Percentiles rank a stretch among this genome's conserved stretches.
These are phyloP conservation scores for Exophiala spinifera DNA, from an alignment of 2,329 filamentous ascomycete species.

Conservation along the genomic window DNA sequence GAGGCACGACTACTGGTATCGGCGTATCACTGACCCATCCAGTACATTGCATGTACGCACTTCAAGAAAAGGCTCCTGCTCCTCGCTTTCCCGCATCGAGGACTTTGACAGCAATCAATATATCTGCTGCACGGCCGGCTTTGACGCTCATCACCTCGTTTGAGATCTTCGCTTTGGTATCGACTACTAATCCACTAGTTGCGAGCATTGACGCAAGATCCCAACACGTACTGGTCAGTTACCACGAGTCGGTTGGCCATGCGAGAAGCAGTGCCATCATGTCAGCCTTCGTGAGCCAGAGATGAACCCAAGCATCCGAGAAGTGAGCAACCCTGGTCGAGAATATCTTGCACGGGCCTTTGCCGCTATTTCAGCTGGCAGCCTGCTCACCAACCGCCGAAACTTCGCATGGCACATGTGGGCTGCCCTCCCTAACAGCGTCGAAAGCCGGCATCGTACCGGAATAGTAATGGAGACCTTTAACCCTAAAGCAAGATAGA, in stretches of 20 bases:
- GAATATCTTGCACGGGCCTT: no score
- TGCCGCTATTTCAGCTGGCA: background rate
- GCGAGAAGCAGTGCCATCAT: background rate
- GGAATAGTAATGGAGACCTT: background rate
- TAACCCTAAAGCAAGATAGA: no score
- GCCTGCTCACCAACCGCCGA: background rate
- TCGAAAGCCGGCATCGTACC: background rate
- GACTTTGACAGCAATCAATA: background rate
- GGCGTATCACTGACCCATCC: background rate
- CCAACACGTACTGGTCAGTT: background rate
- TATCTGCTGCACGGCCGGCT: background rate
- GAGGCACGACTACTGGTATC: no score
- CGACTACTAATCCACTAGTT: background rate
- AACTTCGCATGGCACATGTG: background rate
- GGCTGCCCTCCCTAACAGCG: no score
- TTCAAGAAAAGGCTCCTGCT: no score
- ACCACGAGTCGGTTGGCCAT: background rate
- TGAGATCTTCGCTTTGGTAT: background rate
- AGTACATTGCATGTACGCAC: background rate
- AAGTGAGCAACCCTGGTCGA: background rate
- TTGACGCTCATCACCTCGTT: background rate
- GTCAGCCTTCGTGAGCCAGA: background rate
- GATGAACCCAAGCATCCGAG: background rate
- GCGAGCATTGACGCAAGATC: conserved; percentile 2
- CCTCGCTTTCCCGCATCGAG: no score